Conservation (phyloP, 768 basidiomycete species). For the Leccinum sublutescens region DNA sequence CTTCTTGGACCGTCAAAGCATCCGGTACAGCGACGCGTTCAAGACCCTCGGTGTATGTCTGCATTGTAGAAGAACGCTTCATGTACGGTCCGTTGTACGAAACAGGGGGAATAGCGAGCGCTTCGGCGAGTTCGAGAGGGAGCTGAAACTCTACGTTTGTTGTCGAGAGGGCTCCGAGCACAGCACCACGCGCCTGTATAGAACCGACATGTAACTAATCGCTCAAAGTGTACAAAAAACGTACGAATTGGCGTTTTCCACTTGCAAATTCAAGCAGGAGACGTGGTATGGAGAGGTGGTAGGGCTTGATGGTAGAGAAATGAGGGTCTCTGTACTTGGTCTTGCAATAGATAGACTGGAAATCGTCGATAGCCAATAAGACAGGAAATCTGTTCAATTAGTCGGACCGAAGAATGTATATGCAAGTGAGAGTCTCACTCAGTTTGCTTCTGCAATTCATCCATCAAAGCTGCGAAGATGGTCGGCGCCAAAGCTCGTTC, state of each 20-base stretch:
- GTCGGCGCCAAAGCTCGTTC: constrained; percentile 51
- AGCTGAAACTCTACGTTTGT: constrained; percentile 57
- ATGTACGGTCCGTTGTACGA: constrained; percentile 53
- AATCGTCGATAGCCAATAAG: constrained; percentile 82
- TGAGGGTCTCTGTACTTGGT: constrained; percentile 74
- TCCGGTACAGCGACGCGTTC: constrained; percentile 53
- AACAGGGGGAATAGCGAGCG: constrained; percentile 47
- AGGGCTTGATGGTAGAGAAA: constrained; percentile 64
- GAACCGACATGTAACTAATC: background rate
- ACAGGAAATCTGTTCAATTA: constrained; percentile 60
- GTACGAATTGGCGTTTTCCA: constrained; percentile 66
- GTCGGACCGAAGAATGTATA: background rate
- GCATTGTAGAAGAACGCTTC: constrained; percentile 48
- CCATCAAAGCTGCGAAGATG: constrained; percentile 57
- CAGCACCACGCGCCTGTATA: constrained; percentile 60
- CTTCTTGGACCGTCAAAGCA: constrained; percentile 62
- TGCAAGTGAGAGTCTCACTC: constrained; percentile 40
- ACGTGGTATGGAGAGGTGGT: constrained; percentile 78
- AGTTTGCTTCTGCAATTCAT: constrained; percentile 60
- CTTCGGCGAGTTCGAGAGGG: constrained; percentile 63
- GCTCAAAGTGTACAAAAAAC: constrained; percentile 28
- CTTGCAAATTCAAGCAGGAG: constrained; percentile 75
- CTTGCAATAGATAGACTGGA: constrained; percentile 73
- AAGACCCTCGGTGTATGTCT: constrained; percentile 55
- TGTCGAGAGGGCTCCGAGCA: constrained; percentile 67